A percentile compares a stretch with the other conserved stretches of the same genome.
These are phyloP conservation scores for Linaria vulgaris DNA, from an alignment of 257 asterid genomes.

Conservation along the genomic window DNA sequence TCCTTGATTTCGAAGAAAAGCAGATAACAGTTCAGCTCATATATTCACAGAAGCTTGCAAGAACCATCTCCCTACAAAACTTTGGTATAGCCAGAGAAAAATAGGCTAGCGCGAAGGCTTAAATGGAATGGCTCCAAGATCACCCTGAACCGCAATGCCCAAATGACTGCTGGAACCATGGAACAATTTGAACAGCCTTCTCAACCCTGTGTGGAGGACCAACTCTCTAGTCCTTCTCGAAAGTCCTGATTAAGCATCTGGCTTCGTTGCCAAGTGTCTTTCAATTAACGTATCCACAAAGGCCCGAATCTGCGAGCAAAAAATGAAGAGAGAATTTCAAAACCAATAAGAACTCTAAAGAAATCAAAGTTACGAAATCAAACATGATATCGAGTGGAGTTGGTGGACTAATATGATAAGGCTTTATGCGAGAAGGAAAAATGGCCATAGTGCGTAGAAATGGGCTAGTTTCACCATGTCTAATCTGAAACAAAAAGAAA, in stretches of 20 bases:
- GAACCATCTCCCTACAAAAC: slow-evolving; percentile 28
- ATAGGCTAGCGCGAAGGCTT: background rate
- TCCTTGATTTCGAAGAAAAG: slow-evolving; percentile 30
- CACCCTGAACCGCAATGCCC: slow-evolving; percentile 21
- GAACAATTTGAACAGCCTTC: slow-evolving; percentile 28
- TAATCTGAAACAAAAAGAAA: too few species aligned
- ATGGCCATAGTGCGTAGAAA: slow-evolving; percentile 1
- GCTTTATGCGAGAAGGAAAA: slow-evolving; percentile 1
- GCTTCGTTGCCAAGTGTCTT: slow-evolving; percentile 67
- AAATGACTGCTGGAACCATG: slow-evolving; percentile 25
- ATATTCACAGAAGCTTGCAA: slow-evolving; percentile 15
- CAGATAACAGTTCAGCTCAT: slow-evolving; percentile 13
- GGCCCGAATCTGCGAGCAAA: slow-evolving; percentile 77
- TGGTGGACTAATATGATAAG: slow-evolving; percentile 8
- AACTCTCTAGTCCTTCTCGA: slow-evolving; percentile 33
- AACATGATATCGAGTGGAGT: slow-evolving; percentile 7
- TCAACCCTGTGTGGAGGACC: slow-evolving; percentile 22
- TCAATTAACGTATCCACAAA: slow-evolving; percentile 93
- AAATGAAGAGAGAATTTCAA: slow-evolving; percentile 26
- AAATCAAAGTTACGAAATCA: slow-evolving; percentile 1
- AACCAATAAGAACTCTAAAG: slow-evolving; percentile 14
- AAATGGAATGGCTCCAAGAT: slow-evolving; percentile 1
- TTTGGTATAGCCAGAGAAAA: slow-evolving; percentile 21
- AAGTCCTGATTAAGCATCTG: slow-evolving; percentile 56
- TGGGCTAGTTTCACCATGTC: background rate